Percentiles rank a stretch among this genome's conserved stretches.
These are phyloP conservation scores for Fusarium liriodendri DNA, from an alignment of 2,329 filamentous ascomycete species.

Conservation along the genomic window DNA sequence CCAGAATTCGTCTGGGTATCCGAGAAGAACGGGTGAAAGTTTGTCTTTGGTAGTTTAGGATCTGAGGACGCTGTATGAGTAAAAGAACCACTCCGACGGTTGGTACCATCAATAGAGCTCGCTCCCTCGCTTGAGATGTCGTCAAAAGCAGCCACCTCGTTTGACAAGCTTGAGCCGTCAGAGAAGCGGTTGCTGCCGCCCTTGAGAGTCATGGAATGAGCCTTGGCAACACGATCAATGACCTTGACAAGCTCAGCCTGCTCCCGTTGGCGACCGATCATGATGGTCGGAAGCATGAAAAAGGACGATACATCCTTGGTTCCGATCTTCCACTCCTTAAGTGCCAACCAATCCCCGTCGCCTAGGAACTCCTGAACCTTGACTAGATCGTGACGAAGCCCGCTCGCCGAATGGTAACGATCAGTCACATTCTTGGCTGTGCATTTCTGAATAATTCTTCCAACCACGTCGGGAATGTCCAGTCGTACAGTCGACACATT, in stretches of 20 bases:
- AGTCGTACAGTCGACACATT: constrained; percentile 80
- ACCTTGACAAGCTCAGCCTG: constrained; percentile 76
- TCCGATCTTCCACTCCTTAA: constrained; percentile 81
- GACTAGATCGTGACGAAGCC: constrained; percentile 83
- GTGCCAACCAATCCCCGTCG: constrained; percentile 76
- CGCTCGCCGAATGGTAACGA: constrained; percentile 89
- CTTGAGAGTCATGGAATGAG: constrained; percentile 63
- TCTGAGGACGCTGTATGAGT: constrained; percentile 58
- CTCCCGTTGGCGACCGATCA: constrained; percentile 84
- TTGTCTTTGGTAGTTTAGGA: constrained; percentile 51
- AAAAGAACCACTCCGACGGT: constrained; percentile 62
- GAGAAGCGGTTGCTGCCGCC: constrained; percentile 60
- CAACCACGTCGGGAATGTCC: constrained; percentile 86
- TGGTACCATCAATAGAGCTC: constrained; percentile 66
- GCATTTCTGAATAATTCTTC: constrained; percentile 89
- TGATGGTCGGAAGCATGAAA: constrained; percentile 84
- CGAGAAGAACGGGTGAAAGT: constrained; percentile 55
- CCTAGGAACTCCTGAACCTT: constrained; percentile 79
- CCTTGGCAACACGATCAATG: constrained; percentile 80
- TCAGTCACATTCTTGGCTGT: constrained; percentile 89
- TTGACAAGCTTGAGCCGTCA: constrained; percentile 65
- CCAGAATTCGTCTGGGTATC: constrained; percentile 56
- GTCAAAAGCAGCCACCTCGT: constrained; percentile 58
- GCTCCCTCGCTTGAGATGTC: constrained; percentile 70
- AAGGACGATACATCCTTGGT: constrained; percentile 92